phyloP scores from a whole-genome alignment of 805 yeast species.

The Debaryomyces tyrocola region DNA sequence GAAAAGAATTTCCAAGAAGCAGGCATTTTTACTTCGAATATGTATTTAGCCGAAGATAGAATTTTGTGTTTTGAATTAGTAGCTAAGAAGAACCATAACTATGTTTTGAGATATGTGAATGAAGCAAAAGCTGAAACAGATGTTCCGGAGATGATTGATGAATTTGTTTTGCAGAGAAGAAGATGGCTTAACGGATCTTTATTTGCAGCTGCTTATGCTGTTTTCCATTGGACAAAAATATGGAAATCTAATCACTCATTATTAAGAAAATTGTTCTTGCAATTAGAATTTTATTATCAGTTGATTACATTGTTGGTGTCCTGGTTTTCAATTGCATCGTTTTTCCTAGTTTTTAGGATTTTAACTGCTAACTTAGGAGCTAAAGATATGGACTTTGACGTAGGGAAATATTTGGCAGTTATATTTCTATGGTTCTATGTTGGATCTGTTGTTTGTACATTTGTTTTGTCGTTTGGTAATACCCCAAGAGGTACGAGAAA shows the following conservation, averaged over 20 bases:
- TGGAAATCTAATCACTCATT: slow-evolving; percentile 88
- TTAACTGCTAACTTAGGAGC: slow-evolving; percentile 77
- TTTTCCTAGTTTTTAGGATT: slow-evolving; percentile 85
- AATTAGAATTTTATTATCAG: slow-evolving; percentile 86
- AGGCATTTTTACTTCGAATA: slow-evolving; percentile 89
- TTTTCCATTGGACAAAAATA: slow-evolving; percentile 79
- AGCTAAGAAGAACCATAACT: slow-evolving; percentile 72
- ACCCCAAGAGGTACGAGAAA: slow-evolving; percentile 86
- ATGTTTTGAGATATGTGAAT: slow-evolving; percentile 83
- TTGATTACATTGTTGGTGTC: slow-evolving; percentile 72
- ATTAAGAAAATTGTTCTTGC: slow-evolving; percentile 76
- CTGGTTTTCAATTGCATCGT: slow-evolving; percentile 91
- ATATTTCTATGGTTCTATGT: slow-evolving; percentile 84
- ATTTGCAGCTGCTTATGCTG: slow-evolving; percentile 92
- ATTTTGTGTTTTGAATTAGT: slow-evolving; percentile 92
- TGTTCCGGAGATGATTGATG: slow-evolving; percentile 94
- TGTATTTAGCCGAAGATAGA: slow-evolving; percentile 97
- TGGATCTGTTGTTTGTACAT: slow-evolving; percentile 77
- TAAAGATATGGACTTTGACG: slow-evolving; percentile 56
- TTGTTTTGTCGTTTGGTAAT: slow-evolving; percentile 89
- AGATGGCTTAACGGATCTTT: slow-evolving; percentile 98
- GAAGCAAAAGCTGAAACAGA: slow-evolving; percentile 92
- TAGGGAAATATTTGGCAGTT: slow-evolving; percentile 76
- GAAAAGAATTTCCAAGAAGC: slow-evolving; percentile 40
- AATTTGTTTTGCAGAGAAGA: slow-evolving; percentile 92